A percentile compares a stretch with the other conserved stretches of the same genome.
phyloP scores from a whole-genome alignment of 2,329 filamentous ascomycete genomes.

The Nannizziopsis barbatae region DNA sequence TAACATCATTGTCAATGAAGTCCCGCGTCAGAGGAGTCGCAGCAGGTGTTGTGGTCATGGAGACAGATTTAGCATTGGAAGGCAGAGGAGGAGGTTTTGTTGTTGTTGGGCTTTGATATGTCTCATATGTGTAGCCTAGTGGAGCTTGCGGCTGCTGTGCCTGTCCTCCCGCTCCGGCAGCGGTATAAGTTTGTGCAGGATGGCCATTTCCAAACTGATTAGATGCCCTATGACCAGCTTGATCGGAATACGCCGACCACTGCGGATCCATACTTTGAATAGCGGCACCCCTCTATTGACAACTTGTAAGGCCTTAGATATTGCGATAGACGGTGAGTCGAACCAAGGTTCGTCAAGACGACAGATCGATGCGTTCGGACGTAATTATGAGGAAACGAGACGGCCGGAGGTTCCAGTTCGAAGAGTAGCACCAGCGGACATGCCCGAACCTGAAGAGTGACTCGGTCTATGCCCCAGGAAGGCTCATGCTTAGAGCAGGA shows the following conservation, averaged over 20 bases:
- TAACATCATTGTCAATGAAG: constrained; percentile 58
- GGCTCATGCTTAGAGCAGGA: constrained; percentile 1
- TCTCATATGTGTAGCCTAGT: constrained; percentile 55
- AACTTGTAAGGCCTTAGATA: background rate
- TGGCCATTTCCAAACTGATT: constrained; percentile 52
- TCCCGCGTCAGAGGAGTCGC: constrained; percentile 53
- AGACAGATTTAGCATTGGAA: constrained; percentile 34
- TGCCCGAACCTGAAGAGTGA: background rate
- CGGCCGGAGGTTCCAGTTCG: background rate
- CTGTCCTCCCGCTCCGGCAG: constrained; percentile 20
- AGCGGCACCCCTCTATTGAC: constrained; percentile 5
- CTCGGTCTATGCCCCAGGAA: background rate
- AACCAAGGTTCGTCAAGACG: constrained; percentile 1
- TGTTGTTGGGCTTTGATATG: constrained; percentile 44
- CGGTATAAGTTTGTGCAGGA: constrained; percentile 39
- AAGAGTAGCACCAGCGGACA: background rate
- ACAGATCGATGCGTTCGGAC: background rate
- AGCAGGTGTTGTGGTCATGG: constrained; percentile 49
- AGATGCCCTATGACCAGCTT: constrained; percentile 44
- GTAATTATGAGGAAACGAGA: background rate
- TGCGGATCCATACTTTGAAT: constrained; percentile 43
- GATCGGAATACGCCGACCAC: constrained; percentile 59
- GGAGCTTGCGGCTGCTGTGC: constrained; percentile 42
- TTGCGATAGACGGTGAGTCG: background rate
- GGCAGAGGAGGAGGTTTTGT: constrained; percentile 27